Evolutionary conservation across 208 protist species (phyloP).

Genomic region (Leishmania aethiopica): DNA sequence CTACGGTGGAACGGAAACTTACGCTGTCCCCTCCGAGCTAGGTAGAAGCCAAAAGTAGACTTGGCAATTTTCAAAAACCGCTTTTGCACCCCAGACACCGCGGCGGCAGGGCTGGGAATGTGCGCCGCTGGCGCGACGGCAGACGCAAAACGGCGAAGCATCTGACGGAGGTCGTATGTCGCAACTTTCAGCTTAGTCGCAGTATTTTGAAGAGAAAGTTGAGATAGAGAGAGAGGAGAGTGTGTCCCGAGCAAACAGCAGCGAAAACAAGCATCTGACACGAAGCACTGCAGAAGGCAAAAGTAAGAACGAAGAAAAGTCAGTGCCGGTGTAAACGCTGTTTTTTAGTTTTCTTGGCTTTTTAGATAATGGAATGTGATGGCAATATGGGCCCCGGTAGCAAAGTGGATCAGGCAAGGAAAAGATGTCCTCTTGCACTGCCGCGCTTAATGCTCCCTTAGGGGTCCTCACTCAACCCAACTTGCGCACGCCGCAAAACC

Average conservation of each 20-base stretch:
- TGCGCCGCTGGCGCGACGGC: constrained; percentile 12
- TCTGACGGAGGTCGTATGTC: constrained; percentile 3
- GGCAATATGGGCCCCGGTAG: neutral
- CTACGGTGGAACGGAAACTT: constrained; percentile 83
- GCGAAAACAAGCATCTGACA: neutral
- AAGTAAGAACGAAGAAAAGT: neutral
- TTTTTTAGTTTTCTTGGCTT: neutral
- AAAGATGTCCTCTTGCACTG: constrained; percentile 3
- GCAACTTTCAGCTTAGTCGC: neutral
- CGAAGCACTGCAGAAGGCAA: neutral
- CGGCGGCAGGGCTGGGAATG: neutral
- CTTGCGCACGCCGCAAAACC: constrained; percentile 56
- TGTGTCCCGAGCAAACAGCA: neutral
- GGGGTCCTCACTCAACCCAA: constrained; percentile 52
- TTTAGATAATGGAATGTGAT: neutral
- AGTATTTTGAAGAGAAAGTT: neutral
- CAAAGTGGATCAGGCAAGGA: neutral
- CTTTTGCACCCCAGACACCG: constrained; percentile 39
- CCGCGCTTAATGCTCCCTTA: constrained; percentile 1
- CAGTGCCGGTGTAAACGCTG: neutral
- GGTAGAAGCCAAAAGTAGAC: constrained; percentile 89
- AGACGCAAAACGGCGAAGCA: constrained; percentile 47
- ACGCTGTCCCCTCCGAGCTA: constrained; percentile 77
- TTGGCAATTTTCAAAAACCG: constrained; percentile 91
- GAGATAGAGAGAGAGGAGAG: neutral